Base-by-base conservation (phyloP, 225 moss, liverwort and hornwort genomes). In the Sphagnum contortum region DNA sequence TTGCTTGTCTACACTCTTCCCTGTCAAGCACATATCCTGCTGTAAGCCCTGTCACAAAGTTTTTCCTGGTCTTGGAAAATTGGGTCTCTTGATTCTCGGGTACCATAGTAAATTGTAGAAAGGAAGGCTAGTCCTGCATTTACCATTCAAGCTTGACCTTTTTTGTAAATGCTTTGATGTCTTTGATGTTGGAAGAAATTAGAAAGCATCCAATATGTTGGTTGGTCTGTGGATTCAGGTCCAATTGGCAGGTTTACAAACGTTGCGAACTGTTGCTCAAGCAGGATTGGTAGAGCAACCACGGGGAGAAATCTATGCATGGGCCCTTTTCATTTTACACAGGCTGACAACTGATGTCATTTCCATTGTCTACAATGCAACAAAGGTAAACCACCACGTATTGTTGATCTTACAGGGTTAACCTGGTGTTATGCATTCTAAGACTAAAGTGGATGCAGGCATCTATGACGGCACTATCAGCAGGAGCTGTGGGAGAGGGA, bases 401-500 rank as follows among this genome's bases (percentile, higher is more conserved):
- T 65, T 4, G 55, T 44, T 29, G 12, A 45, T 44, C 12, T 11
- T 4, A 47, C 47, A 45, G 12, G 11, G 11, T 60, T 6, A 7
- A 6, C 6, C 6, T 5, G 12, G 59, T 13, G 14, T 13, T 60
- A 6, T 60, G 59, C 59, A 52, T 52, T 52, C 52, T 9, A 52
- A 52, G 29, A 29, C 29, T 29, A 52, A 6, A 52, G 2, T 52
- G 52, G 9, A 54, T 77, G 76, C 83, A 91, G 88, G 84, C 85
- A 74, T 64, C 80, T 48, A 73, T 99, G 76, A 87, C 93, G 63
- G 67, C 80, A 60, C 76, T 71, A 49, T 77, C 84, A 72, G 91
- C 85, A 65, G 86, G 79, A 60, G 81, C 82, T 65, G 91, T 93
- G 62, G 91, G 93, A 55, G 98, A 99, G 64, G 83, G 91, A 68